phyloP scores from a whole-genome alignment of 192 early-diverging fungal genomes.

The Coemansia biformis region DNA sequence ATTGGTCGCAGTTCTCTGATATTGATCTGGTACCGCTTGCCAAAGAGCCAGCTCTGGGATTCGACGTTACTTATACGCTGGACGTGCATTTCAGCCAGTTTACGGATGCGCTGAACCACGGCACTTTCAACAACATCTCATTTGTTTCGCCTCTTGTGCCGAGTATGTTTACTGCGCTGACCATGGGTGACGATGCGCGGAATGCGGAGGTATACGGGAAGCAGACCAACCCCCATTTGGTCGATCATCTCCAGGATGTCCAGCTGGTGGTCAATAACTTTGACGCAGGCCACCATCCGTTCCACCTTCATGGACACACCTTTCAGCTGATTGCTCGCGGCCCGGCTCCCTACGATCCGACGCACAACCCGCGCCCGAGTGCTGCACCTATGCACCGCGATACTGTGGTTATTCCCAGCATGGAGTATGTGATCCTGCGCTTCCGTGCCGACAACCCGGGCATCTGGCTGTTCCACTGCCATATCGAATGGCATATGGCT shows the following conservation, averaged over 20 bases:
- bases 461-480: conserved; percentile 83
- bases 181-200: conserved; percentile 50
- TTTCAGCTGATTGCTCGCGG: conserved; percentile 74
- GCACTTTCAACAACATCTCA: conserved; percentile 71
- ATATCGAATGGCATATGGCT: conserved; percentile 57
- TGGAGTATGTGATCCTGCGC: conserved; percentile 64
- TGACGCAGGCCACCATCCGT: conserved; percentile 66
- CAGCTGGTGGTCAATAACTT: conserved; percentile 72
- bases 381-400: conserved; percentile 66
- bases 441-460: conserved; percentile 80
- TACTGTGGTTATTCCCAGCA: conserved; percentile 63
- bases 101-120: conserved; percentile 73
- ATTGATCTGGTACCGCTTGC: conserved; percentile 51
- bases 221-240: conserved; percentile 57
- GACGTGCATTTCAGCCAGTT: conserved; percentile 61
- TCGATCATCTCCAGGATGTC: conserved; percentile 60
- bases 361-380: conserved; percentile 36
- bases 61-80: conserved; percentile 52
- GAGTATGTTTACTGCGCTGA: conserved; percentile 59
- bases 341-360: conserved; percentile 54
- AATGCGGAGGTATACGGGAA: conserved; percentile 57
- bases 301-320: conserved; percentile 81
- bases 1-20: conserved; percentile 56
- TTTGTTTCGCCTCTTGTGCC: conserved; percentile 64
- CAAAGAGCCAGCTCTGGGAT: conserved; percentile 31